A percentile compares a stretch with the other conserved stretches of the same genome.
phyloP scores from a whole-genome alignment of 2,329 filamentous ascomycete genomes.

The Talaromyces amestolkiae region DNA sequence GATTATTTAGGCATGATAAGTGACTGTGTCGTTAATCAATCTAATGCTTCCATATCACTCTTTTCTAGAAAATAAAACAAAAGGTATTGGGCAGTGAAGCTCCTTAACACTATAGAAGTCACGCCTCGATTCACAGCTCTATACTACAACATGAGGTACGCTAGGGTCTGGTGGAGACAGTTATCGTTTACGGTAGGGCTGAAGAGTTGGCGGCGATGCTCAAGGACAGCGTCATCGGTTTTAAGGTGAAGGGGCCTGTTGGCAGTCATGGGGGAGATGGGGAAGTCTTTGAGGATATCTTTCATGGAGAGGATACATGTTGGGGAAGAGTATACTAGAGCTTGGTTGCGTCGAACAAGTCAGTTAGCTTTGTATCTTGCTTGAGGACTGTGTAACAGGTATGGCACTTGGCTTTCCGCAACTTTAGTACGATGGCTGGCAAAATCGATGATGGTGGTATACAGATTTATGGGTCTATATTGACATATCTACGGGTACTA shows the following conservation, averaged over 20 bases:
- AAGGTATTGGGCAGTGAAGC: not conserved
- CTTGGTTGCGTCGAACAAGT: not conserved
- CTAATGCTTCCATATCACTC: not conserved
- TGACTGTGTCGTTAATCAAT: not conserved
- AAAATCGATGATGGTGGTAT: not conserved
- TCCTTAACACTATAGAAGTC: not conserved
- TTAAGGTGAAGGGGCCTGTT: not conserved
- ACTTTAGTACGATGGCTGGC: not conserved
- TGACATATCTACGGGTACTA: not conserved
- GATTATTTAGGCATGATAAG: not conserved
- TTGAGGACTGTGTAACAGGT: not conserved
- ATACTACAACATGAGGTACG: not conserved
- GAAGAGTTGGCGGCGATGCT: slow-evolving; percentile 3
- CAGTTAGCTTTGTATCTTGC: not conserved
- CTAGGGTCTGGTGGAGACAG: slow-evolving; percentile 28
- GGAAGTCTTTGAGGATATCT: not conserved
- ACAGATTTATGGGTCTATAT: not conserved
- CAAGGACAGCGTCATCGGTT: not conserved
- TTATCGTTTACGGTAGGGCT: slow-evolving; percentile 29
- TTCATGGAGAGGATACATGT: not conserved
- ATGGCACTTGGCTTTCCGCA: not conserved
- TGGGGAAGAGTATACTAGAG: not conserved
- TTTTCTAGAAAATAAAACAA: not conserved
- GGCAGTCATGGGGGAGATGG: not conserved
- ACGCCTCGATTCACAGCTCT: not conserved